A percentile compares a stretch with the other conserved stretches of the same genome.
Conservation (phyloP, 768 basidiomycete genomes). For the Amanita pallidorosea region DNA sequence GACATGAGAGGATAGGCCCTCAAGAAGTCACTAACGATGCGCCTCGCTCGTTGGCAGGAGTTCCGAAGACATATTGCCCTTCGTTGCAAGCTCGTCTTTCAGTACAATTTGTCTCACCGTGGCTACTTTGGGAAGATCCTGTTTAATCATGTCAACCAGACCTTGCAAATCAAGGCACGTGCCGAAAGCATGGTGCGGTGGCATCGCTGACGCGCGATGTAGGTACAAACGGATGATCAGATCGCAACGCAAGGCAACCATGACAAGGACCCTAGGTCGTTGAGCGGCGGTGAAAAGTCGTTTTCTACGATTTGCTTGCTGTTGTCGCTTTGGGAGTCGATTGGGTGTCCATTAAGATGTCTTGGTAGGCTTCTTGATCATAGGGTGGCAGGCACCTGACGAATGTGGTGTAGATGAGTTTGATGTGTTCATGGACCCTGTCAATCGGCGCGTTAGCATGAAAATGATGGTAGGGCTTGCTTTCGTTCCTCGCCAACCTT, state of each 20-base stretch:
- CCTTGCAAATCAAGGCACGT: slow-evolving; percentile 50
- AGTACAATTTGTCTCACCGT: slow-evolving; percentile 71
- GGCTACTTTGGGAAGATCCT: slow-evolving; percentile 85
- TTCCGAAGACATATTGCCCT: slow-evolving; percentile 86
- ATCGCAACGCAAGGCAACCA: slow-evolving; percentile 44
- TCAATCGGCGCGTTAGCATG: slow-evolving; percentile 87
- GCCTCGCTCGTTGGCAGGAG: slow-evolving; percentile 71
- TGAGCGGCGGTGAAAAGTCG: slow-evolving; percentile 93
- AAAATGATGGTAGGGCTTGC: slow-evolving; percentile 71
- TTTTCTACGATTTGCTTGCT: slow-evolving; percentile 93
- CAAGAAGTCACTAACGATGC: slow-evolving; percentile 49
- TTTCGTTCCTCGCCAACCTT: not conserved
- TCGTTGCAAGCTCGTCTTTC: slow-evolving; percentile 76
- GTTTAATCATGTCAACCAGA: slow-evolving; percentile 68
- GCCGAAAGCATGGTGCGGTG: not conserved
- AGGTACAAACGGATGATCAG: slow-evolving; percentile 83
- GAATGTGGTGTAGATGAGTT: slow-evolving; percentile 63
- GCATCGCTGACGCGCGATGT: not conserved
- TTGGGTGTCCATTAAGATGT: slow-evolving; percentile 88
- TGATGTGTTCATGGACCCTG: slow-evolving; percentile 96
- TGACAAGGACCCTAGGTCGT: slow-evolving; percentile 77
- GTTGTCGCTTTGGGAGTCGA: slow-evolving; percentile 93
- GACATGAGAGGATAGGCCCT: slow-evolving; percentile 38
- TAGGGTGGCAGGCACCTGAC: not conserved
- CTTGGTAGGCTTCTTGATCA: slow-evolving; percentile 41